Conservation (phyloP, 768 basidiomycete species). For the Pisolithus sp. region DNA sequence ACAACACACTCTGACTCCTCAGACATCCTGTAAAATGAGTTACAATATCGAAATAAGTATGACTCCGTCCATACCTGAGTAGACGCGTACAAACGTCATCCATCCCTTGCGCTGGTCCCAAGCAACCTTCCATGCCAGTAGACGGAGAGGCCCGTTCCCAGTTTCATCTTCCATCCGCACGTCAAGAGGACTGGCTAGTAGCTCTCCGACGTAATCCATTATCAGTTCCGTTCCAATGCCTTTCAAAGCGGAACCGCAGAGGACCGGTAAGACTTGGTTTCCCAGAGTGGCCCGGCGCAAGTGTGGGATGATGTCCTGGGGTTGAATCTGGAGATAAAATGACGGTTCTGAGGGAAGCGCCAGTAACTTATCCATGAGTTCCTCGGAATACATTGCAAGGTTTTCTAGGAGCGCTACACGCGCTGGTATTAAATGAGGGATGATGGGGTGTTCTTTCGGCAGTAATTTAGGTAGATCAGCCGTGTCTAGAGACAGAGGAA, state of each 20-base stretch:
- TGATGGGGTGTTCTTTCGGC: constrained; percentile 56
- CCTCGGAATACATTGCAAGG: constrained; percentile 74
- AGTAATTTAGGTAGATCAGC: constrained; percentile 41
- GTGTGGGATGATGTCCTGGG: constrained; percentile 48
- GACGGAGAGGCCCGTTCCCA: constrained; percentile 45
- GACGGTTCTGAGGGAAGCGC: constrained; percentile 48
- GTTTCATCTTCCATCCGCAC: constrained; percentile 41
- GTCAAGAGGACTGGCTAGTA: constrained; percentile 74
- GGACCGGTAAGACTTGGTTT: constrained; percentile 65
- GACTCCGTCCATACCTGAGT: constrained; percentile 54
- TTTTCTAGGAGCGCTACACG: constrained; percentile 69
- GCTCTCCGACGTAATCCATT: constrained; percentile 76
- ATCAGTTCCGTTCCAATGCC: constrained; percentile 76
- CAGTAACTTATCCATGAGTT: constrained; percentile 70
- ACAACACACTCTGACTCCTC: constrained; percentile 50
- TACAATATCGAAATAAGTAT: not conserved
- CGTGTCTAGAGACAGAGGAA: constrained; percentile 47
- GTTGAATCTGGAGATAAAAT: constrained; percentile 58
- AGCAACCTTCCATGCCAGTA: constrained; percentile 83
- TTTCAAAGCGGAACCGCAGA: constrained; percentile 79
- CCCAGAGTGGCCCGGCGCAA: constrained; percentile 62
- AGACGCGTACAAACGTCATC: constrained; percentile 91
- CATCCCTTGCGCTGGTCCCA: constrained; percentile 82
- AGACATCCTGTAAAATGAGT: constrained; percentile 45
- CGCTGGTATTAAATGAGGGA: constrained; percentile 59